Conservation (phyloP, 2,329 filamentous ascomycete species). For the Lizonia empirigonia region DNA sequence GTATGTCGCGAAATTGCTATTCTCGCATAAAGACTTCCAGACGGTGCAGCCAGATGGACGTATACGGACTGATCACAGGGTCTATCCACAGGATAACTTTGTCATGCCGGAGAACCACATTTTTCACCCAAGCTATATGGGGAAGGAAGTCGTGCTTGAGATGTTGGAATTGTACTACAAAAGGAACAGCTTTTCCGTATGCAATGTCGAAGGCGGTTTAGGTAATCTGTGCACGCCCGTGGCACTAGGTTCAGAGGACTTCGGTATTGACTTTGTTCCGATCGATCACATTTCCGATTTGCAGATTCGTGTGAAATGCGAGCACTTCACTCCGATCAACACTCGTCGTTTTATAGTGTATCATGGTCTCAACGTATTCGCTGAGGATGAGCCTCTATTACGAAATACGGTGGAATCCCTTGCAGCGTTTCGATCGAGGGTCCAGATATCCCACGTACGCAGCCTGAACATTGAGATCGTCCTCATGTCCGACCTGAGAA, state of each 20-base stretch:
- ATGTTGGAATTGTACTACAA: slow-evolving; percentile 25
- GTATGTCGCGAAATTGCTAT: neutral
- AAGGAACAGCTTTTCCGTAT: slow-evolving; percentile 32
- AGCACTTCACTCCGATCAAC: slow-evolving; percentile 25
- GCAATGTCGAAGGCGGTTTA: slow-evolving; percentile 24
- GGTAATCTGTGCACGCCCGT: slow-evolving; percentile 12
- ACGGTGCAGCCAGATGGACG: slow-evolving; percentile 24
- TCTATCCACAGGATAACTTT: slow-evolving; percentile 24
- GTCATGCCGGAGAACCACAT: slow-evolving; percentile 27
- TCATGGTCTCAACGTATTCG: neutral
- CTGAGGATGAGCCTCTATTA: neutral
- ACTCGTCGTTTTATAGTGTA: too few species aligned
- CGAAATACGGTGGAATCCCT: slow-evolving; percentile 3
- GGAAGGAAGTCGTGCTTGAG: slow-evolving; percentile 18
- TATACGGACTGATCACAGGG: slow-evolving; percentile 25
- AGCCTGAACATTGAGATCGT: slow-evolving; percentile 26
- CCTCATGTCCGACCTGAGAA: slow-evolving; percentile 22
- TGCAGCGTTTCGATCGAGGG: neutral
- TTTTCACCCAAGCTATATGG: slow-evolving; percentile 29
- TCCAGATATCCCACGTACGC: neutral
- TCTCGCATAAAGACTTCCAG: neutral
- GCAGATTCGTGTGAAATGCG: slow-evolving; percentile 34
- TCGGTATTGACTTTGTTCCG: slow-evolving; percentile 11
- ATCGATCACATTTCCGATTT: slow-evolving; percentile 23
- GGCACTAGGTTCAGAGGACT: neutral